phyloP scores from a whole-genome alignment of 805 yeast species.

The Schwanniomyces occidentalis region DNA sequence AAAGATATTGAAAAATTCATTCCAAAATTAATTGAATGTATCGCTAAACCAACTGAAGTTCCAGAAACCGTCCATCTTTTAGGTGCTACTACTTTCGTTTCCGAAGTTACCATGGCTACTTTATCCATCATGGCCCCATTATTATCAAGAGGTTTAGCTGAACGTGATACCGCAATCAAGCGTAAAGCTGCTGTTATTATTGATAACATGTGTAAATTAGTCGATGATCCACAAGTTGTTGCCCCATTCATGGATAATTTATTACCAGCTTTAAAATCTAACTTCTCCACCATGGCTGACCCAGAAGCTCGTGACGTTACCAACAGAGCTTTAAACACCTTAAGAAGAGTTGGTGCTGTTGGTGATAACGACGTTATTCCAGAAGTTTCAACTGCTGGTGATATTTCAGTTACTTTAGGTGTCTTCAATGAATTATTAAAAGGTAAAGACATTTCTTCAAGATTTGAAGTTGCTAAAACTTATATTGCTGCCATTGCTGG shows the following conservation, averaged over 20 bases:
- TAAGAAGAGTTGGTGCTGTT: conserved; percentile 98
- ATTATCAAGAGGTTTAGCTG: conserved; percentile 98
- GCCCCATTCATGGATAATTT: conserved; percentile 97
- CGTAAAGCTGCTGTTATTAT: conserved; percentile 99
- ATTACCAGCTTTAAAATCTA: conserved; percentile 93
- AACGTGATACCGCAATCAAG: conserved; percentile 99
- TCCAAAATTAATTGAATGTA: conserved; percentile 95
- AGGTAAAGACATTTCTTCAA: conserved; percentile 64
- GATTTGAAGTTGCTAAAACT: conserved; percentile 75
- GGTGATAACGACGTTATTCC: conserved; percentile 88
- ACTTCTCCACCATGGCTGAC: conserved; percentile 96
- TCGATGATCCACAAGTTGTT: conserved; percentile 99
- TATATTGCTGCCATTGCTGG: conserved; percentile 97
- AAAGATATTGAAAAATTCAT: conserved; percentile 99
- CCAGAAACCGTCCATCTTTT: conserved; percentile 98
- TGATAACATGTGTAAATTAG: conserved; percentile 99
- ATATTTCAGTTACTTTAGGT: conserved; percentile 78
- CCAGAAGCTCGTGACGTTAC: conserved; percentile 99
- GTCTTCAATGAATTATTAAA: conserved; percentile 75
- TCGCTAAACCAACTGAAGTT: conserved; percentile 94
- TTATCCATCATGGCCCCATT: conserved; percentile 99
- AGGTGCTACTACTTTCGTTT: conserved; percentile 99
- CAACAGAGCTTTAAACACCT: conserved; percentile 92
- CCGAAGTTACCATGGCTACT: conserved; percentile 99
- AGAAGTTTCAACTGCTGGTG: conserved; percentile 99